phyloP scores from a whole-genome alignment of 2,329 filamentous ascomycete genomes.

The Furcasterigmium sp. region DNA sequence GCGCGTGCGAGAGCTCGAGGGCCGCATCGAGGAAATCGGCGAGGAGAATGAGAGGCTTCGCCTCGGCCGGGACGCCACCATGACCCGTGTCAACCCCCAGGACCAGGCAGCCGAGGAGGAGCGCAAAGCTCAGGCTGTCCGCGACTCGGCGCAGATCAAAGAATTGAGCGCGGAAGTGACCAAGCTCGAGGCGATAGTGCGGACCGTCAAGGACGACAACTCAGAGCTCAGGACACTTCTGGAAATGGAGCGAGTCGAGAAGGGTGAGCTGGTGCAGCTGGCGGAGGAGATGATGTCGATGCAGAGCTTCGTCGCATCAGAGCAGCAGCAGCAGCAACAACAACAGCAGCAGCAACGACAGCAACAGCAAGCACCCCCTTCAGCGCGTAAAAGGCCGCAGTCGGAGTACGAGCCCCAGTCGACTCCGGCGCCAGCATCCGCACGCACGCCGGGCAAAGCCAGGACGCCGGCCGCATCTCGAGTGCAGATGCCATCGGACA shows the following conservation, averaged over 20 bases:
- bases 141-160: constrained; percentile 61
- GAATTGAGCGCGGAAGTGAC: constrained; percentile 70
- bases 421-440: constrained; percentile 14
- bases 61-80: constrained; percentile 58
- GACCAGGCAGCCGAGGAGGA: constrained; percentile 42
- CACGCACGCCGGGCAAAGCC: constrained; percentile 6
- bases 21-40: constrained; percentile 60
- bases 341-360: constrained; percentile 11
- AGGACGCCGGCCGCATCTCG: constrained; percentile 19
- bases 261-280: constrained; percentile 74
- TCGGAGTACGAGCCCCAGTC: constrained; percentile 11
- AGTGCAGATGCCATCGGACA: constrained; percentile 31
- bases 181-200: constrained; percentile 68
- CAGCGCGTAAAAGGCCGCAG: constrained; percentile 14
- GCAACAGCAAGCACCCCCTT: constrained; percentile 12
- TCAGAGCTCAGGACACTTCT: constrained; percentile 59
- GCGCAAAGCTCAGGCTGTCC: constrained; percentile 52
- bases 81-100: constrained; percentile 51
- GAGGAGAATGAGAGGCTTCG: constrained; percentile 73
- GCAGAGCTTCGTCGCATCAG: constrained; percentile 39
- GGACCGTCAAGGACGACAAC: constrained; percentile 66
- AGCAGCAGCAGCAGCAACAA: constrained; percentile 13
- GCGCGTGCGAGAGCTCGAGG: constrained; percentile 73
- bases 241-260: constrained; percentile 73
- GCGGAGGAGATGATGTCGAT: constrained; percentile 82